Percentiles rank a stretch among this genome's conserved stretches.
Evolutionary conservation across 2,329 filamentous ascomycete genomes (phyloP).

Genomic region (Fusarium sp.): DNA sequence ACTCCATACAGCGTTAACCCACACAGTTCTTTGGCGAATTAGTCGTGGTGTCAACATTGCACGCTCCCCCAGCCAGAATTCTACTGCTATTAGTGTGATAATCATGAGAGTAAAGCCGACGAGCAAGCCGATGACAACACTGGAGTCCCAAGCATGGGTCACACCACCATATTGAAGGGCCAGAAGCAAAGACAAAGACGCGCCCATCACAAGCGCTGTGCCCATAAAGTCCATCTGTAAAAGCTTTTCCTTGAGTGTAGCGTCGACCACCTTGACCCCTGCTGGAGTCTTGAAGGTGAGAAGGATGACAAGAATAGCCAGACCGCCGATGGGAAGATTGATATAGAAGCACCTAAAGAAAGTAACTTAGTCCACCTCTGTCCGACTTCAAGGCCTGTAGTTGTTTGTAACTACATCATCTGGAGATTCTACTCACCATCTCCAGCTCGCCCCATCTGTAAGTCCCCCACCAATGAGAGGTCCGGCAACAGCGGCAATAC

Average conservation of each 20-base stretch:
- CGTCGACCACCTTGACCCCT: not conserved
- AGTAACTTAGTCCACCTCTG: accelerated
- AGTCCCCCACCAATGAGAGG: not conserved
- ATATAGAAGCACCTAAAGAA: not conserved
- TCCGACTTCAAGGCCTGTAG: accelerated
- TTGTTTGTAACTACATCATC: accelerated
- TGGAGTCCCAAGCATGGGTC: not conserved
- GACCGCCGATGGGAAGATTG: not conserved
- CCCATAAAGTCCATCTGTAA: not conserved
- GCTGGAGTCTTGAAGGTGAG: not conserved
- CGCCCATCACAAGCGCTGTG: not conserved
- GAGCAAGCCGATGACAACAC: not conserved
- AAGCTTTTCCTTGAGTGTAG: not conserved
- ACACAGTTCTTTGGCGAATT: not conserved
- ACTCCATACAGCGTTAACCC: not conserved
- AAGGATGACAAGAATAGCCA: not conserved
- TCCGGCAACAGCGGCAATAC: not conserved
- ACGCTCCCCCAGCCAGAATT: not conserved
- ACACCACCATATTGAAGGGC: not conserved
- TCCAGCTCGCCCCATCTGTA: not conserved
- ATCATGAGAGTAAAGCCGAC: not conserved
- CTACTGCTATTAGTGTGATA: not conserved
- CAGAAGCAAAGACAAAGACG: not conserved
- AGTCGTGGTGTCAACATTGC: not conserved
- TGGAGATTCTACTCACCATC: not conserved